phyloP scores from a whole-genome alignment of 345 rosid genomes.

The Carallia brachiata region DNA sequence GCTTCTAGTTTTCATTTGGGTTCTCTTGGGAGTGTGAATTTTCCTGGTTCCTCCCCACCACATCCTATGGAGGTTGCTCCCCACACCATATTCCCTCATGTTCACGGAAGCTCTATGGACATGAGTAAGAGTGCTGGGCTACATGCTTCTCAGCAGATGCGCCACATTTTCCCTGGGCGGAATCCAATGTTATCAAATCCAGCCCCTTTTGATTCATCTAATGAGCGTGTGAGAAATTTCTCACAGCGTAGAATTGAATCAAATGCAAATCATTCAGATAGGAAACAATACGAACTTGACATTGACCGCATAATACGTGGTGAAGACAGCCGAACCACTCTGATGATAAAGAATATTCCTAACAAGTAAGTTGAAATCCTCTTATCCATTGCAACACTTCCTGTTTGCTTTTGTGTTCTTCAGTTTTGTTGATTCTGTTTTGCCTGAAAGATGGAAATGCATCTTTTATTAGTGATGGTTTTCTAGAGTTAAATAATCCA shows the following conservation, averaged over 20 bases:
- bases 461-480: too few relatives aligned
- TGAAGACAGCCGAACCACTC: slow-evolving; percentile 80
- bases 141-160: slow-evolving; percentile 66
- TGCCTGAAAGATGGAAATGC: background rate
- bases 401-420: background rate
- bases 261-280: slow-evolving; percentile 57
- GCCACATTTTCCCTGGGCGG: slow-evolving; percentile 74
- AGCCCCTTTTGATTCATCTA: slow-evolving; percentile 63
- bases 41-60: slow-evolving; percentile 62
- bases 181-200: slow-evolving; percentile 50
- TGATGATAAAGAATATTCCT: slow-evolving; percentile 97
- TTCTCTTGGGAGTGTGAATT: slow-evolving; percentile 62
- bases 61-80: slow-evolving; percentile 65
- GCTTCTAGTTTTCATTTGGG: slow-evolving; percentile 70
- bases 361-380: slow-evolving; percentile 59
- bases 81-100: slow-evolving; percentile 54
- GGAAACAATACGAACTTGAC: slow-evolving; percentile 88
- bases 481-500: too few relatives aligned
- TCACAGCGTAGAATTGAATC: slow-evolving; percentile 67
- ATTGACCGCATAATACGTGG: slow-evolving; percentile 74
- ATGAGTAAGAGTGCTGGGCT: slow-evolving; percentile 51
- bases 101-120: slow-evolving; percentile 64
- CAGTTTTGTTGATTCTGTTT: background rate
- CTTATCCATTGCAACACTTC: background rate
- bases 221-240: slow-evolving; percentile 62